Conservation (phyloP, 306 rosid species). For the Trichosanthes truncata region DNA sequence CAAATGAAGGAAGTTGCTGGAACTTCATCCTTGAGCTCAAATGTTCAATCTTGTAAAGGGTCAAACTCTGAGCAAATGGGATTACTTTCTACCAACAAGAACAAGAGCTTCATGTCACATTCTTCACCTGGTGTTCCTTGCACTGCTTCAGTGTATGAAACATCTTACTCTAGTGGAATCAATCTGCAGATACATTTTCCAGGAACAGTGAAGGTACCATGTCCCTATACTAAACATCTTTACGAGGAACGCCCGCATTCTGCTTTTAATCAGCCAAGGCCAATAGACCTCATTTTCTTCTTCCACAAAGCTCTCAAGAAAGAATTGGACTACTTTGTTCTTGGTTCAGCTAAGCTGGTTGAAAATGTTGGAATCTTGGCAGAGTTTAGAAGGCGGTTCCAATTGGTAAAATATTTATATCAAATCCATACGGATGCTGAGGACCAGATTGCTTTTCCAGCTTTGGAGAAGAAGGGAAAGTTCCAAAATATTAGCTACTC, state of each 20-base stretch:
- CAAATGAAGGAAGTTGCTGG: conserved; percentile 34
- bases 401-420: conserved; percentile 49
- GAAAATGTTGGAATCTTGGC: conserved; percentile 37
- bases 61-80: conserved; percentile 7
- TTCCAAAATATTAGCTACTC: conserved; percentile 75
- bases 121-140: conserved; percentile 34
- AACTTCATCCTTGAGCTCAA: conserved; percentile 34
- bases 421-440: conserved; percentile 88
- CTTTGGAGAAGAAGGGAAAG: conserved; percentile 72
- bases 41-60: conserved; percentile 19
- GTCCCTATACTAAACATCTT: conserved; percentile 32
- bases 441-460: conserved; percentile 92
- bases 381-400: conserved; percentile 54
- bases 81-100: conserved; percentile 15
- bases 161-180: conserved; percentile 54
- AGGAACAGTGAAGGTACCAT: conserved; percentile 29
- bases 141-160: conserved; percentile 31
- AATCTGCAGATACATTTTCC: conserved; percentile 63
- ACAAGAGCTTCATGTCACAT: conserved; percentile 22
- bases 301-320: conserved; percentile 91
- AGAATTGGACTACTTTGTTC: conserved; percentile 77
- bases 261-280: conserved; percentile 46
- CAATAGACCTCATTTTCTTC: conserved; percentile 68
- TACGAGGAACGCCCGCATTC: conserved; percentile 25
- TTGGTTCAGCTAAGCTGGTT: conserved; percentile 64